These are phyloP conservation scores for Meripilus lineatus DNA, from an alignment of 1,284 basidiomycete genomes.

Conservation along the genomic window DNA sequence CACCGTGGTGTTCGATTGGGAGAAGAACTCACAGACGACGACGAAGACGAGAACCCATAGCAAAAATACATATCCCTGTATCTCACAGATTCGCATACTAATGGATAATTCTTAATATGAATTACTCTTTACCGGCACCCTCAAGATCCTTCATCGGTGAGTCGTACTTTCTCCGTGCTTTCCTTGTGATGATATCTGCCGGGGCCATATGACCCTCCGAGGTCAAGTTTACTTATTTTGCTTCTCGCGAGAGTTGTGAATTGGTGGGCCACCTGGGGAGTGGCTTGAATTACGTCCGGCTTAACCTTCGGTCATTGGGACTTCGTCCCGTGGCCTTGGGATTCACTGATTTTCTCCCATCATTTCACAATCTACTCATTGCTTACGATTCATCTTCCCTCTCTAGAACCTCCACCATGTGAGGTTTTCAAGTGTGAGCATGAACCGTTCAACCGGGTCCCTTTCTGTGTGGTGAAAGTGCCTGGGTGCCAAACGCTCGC, in stretches of 20 bases:
- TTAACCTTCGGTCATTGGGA: no score
- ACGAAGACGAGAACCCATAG: slow-evolving; percentile 34
- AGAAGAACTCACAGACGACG: slow-evolving; percentile 73
- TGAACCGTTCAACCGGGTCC: no score
- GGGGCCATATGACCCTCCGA: slow-evolving; percentile 77
- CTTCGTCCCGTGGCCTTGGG: no score
- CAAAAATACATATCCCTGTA: background rate
- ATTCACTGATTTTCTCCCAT: no score
- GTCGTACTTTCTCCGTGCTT: slow-evolving; percentile 13
- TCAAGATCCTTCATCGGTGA: slow-evolving; percentile 14
- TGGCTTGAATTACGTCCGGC: slow-evolving; percentile 51
- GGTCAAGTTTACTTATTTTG: slow-evolving; percentile 17
- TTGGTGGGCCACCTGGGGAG: slow-evolving; percentile 34
- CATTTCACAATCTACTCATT: no score
- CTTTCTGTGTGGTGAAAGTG: no score
- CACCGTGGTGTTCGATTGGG: slow-evolving; percentile 58
- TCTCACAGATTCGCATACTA: background rate
- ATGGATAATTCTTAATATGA: background rate
- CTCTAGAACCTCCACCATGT: no score
- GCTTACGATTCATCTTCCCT: no score
- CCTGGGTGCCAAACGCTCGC: no score
- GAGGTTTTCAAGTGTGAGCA: no score
- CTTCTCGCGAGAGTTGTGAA: slow-evolving; percentile 4
- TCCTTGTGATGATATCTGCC: slow-evolving; percentile 57
- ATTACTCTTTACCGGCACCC: background rate